Evolutionary conservation across 257 asterid genomes (phyloP), one percentile per base, ranked within the genome.

Genomic region (Jacaranda copaia): DNA sequence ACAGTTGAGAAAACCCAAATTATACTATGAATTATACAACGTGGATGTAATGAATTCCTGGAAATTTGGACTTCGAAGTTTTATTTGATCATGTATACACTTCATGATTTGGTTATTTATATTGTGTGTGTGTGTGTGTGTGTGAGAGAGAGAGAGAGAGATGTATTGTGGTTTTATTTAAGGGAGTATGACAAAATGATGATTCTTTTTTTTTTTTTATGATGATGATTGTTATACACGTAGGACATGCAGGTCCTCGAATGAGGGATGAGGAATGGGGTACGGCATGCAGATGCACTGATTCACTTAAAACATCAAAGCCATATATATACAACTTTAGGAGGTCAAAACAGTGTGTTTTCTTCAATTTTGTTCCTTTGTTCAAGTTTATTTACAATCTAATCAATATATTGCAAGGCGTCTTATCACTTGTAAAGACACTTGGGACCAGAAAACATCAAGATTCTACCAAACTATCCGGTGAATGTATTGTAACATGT

Each of bases 281-380:
- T 80, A 72, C 67, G 81, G 68, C 65, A 53, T 80, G 85, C 84
- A 80, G 81, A 88, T 80, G 88, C 88, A 85, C 77, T 80, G 81
- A 78, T 74, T 77, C 79, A 76, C 56, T 79, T 56, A 42, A 76
- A 79, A 76, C 77, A 67, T 20, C 65, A 76, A 71, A 83, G 87
- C 74, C 49, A 71, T 65, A 79, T 55, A 71, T 65, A 79, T 55
- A n/a, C n/a, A 76, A 80, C 86, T 85, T 85, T 85, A 85, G 79
- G 77, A 81, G 66, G 83, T 87, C 88, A 79, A 85, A 81, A 84
- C 76, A 60, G 69, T 68, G 73, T 77, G 45, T 70, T 73, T 55
- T 69, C 73, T 53, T 69, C 79, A 82, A 70, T 87, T 67, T 86
- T 81, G 58, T 76, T 81, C 83, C 84, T 78, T 68, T 48, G 76